A percentile compares a stretch with the other conserved stretches of the same genome.
These are phyloP conservation scores for Trypanosoma avium DNA, from an alignment of 208 protist species.

Conservation along the genomic window DNA sequence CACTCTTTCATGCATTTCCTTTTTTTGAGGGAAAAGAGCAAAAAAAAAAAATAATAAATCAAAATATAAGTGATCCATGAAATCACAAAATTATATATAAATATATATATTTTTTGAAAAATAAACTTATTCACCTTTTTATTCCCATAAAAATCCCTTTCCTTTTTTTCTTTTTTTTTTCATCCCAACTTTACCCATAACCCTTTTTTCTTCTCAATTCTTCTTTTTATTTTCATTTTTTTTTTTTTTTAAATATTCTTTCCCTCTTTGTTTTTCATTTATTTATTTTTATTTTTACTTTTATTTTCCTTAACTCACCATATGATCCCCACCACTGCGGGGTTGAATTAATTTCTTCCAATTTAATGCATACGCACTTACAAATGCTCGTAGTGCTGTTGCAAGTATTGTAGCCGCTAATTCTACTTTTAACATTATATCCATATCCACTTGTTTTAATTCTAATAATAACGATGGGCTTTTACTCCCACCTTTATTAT, in stretches of 20 bases:
- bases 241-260: background rate
- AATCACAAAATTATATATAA: conserved; percentile 9
- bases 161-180: background rate
- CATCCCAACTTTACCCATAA: background rate
- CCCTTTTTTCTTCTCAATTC: background rate
- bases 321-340: conserved; percentile 48
- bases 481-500: conserved; percentile 18
- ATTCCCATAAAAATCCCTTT: background rate
- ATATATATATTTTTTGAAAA: background rate
- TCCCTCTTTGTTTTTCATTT: background rate
- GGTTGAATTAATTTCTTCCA: conserved; percentile 89
- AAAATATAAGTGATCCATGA: background rate
- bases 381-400: conserved; percentile 59
- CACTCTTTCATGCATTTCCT: too few relatives aligned
- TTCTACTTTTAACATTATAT: conserved; percentile 60
- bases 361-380: conserved; percentile 79
- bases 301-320: conserved; percentile 48
- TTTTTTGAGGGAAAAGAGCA: background rate
- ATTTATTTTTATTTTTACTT: background rate
- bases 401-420: conserved; percentile 50
- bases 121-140: background rate
- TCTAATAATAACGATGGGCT: conserved; percentile 58
- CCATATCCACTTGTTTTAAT: conserved; percentile 66
- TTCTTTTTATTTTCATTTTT: background rate
- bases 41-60: conserved; percentile 9